Conservation (phyloP, 176 grass and related monocot species). For the Avena eriantha region DNA sequence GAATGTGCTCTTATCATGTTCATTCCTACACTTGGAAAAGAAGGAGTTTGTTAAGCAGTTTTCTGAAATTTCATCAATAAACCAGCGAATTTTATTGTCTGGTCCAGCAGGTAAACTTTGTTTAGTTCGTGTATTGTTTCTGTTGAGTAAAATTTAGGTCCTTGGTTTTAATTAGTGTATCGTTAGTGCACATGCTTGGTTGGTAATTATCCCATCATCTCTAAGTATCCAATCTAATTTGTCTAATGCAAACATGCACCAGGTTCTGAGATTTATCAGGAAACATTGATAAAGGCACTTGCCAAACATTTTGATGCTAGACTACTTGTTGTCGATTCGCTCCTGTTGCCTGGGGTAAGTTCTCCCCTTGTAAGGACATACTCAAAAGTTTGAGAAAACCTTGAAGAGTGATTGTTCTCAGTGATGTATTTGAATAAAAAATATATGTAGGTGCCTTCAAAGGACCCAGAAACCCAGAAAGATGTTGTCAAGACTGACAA, state of each 20-base stretch:
- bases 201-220: neutral
- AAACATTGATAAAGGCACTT: conserved; percentile 91
- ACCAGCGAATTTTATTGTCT: conserved; percentile 92
- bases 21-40: conserved; percentile 89
- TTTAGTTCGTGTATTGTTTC: conserved; percentile 23
- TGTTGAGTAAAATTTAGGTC: conserved; percentile 17
- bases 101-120: conserved; percentile 80
- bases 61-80: conserved; percentile 88
- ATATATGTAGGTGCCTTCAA: conserved; percentile 57
- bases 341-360: conserved; percentile 88
- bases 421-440: conserved; percentile 25
- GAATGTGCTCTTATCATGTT: conserved; percentile 80
- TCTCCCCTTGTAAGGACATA: conserved; percentile 35
- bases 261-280: conserved; percentile 99
- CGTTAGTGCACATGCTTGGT: neutral
- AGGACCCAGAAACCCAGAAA: conserved; percentile 82
- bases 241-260: conserved; percentile 26
- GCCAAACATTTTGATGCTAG: conserved; percentile 87
- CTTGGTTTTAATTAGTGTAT: neutral
- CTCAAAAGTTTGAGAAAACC: neutral
- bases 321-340: conserved; percentile 91
- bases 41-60: conserved; percentile 86
- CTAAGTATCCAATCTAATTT: conserved; percentile 35
- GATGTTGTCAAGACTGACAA: conserved; percentile 70
- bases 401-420: conserved; percentile 26